These are phyloP conservation scores for Eustoma russellianum DNA, from an alignment of 257 asterid genomes.

Conservation along the genomic window DNA sequence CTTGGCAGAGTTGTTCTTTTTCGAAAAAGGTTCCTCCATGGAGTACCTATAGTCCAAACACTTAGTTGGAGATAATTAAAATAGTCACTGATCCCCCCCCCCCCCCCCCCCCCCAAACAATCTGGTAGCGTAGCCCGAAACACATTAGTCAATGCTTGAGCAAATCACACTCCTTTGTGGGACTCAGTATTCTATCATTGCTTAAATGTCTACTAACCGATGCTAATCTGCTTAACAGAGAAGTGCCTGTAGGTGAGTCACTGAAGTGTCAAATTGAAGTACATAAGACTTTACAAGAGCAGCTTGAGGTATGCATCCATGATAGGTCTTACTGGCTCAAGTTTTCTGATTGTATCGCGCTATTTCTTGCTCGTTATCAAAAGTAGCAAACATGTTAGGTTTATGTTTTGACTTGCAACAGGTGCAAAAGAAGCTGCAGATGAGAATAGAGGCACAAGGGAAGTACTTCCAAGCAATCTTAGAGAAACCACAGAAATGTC, in stretches of 20 bases:
- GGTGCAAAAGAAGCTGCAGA: slow-evolving; percentile 85
- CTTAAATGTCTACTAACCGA: background rate
- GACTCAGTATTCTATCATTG: background rate
- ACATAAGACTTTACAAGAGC: slow-evolving; percentile 64
- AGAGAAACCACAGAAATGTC: slow-evolving; percentile 65
- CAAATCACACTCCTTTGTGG: background rate
- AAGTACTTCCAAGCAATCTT: slow-evolving; percentile 76
- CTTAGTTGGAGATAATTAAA: too few species aligned
- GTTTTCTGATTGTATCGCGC: background rate
- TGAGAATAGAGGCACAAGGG: slow-evolving; percentile 94
- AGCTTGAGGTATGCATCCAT: slow-evolving; percentile 53
- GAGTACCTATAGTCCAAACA: too few species aligned
- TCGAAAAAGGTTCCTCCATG: too few species aligned
- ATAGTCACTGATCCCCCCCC: too few species aligned
- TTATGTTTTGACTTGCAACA: slow-evolving; percentile 12
- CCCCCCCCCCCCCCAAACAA: too few species aligned
- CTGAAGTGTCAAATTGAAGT: slow-evolving; percentile 59
- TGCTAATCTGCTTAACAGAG: slow-evolving; percentile 30
- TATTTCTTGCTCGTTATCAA: background rate
- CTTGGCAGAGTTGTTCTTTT: too few species aligned
- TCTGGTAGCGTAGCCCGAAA: too few species aligned
- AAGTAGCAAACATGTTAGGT: background rate
- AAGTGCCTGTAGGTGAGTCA: slow-evolving; percentile 56
- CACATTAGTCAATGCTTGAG: too few species aligned
- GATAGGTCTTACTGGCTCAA: background rate